Percentiles rank a stretch among this genome's conserved stretches.
Evolutionary conservation across 2,329 filamentous ascomycete species (phyloP).

Genomic region (Cytospora leucostoma): DNA sequence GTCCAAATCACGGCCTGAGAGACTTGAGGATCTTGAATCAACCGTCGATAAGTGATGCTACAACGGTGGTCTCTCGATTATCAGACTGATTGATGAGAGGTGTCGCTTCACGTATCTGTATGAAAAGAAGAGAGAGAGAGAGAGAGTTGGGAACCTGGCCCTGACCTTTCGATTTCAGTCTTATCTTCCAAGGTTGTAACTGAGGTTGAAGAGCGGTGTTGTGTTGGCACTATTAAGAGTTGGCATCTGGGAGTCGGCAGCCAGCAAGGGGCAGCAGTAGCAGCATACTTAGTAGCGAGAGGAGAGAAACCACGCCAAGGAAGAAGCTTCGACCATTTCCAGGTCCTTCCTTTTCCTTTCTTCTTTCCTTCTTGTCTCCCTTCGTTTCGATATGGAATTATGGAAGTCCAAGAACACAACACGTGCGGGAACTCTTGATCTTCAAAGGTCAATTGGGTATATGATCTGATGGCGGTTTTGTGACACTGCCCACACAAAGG

Average conservation of each 20-base stretch:
- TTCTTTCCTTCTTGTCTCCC: not conserved
- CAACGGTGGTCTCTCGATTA: too few species aligned
- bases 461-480: not conserved
- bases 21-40: too few species aligned
- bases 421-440: not conserved
- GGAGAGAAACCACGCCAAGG: not conserved
- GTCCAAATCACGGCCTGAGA: too few species aligned
- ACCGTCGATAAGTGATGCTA: too few species aligned
- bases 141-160: not conserved
- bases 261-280: not conserved
- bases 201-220: not conserved
- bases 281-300: not conserved
- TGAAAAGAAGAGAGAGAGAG: not conserved
- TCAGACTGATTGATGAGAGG: too few species aligned
- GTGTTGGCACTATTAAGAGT: not conserved
- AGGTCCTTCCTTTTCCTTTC: not conserved
- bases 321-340: slow-evolving; percentile 1
- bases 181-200: too few species aligned
- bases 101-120: too few species aligned
- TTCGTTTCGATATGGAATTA: not conserved
- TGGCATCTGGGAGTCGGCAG: not conserved
- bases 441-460: not conserved
- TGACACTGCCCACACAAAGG: not conserved
- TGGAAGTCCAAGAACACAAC: not conserved
- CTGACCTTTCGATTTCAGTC: too few species aligned